Conservation (phyloP, 371 early-diverging fungal genomes). For the Basidiobolus meristosporus region DNA sequence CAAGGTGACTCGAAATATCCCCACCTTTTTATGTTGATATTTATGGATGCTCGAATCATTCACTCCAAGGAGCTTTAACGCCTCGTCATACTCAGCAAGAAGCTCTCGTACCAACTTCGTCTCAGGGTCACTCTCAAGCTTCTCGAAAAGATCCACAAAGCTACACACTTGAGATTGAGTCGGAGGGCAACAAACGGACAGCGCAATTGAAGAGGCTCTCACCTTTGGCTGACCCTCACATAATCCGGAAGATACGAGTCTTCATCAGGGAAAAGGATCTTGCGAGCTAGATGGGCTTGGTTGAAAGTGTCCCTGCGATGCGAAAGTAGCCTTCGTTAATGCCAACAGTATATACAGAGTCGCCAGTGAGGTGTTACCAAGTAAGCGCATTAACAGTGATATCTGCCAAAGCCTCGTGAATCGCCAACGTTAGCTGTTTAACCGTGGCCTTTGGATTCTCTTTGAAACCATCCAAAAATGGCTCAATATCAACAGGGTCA, state of each 20-base stretch:
- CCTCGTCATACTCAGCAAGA: conserved; percentile 13
- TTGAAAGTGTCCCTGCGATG: conserved; percentile 21
- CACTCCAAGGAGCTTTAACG: conserved; percentile 14
- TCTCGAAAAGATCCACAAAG: not conserved
- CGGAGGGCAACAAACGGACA: too few relatives aligned
- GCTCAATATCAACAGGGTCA: conserved; percentile 22
- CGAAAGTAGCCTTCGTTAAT: not conserved
- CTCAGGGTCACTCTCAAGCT: not conserved
- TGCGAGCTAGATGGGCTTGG: conserved; percentile 18
- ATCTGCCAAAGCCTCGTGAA: conserved; percentile 17
- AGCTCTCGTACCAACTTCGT: conserved; percentile 10
- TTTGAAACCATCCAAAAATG: conserved; percentile 16
- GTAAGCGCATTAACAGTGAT: conserved; percentile 31
- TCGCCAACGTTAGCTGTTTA: conserved; percentile 20
- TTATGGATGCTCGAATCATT: conserved; percentile 18
- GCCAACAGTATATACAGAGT: not conserved
- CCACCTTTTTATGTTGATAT: conserved; percentile 19
- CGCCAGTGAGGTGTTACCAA: conserved; percentile 12
- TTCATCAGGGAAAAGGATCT: conserved; percentile 20
- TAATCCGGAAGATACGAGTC: conserved; percentile 18
- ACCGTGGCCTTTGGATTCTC: conserved; percentile 20
- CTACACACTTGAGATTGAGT: too few relatives aligned
- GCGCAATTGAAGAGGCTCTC: too few relatives aligned
- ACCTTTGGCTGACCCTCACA: conserved; percentile 22
- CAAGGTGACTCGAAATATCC: conserved; percentile 10